phyloP scores from a whole-genome alignment of 208 protist genomes.

The Trypanosoma theileri region DNA sequence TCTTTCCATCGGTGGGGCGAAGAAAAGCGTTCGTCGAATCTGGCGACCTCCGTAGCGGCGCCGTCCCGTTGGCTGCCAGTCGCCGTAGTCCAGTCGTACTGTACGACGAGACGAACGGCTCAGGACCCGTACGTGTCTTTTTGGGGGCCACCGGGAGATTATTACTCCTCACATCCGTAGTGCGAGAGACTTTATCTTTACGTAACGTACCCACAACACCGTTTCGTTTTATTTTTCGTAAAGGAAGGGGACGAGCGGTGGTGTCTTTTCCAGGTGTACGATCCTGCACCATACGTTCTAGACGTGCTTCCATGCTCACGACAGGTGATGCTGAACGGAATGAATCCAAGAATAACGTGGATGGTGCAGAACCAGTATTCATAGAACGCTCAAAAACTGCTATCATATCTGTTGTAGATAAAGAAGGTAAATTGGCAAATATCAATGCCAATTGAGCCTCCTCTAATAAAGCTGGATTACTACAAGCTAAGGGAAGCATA shows the following conservation, averaged over 20 bases:
- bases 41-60: neutral
- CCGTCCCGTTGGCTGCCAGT: neutral
- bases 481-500: conserved; percentile 36
- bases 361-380: conserved; percentile 20
- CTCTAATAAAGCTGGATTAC: conserved; percentile 21
- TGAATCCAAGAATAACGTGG: conserved; percentile 10
- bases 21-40: neutral
- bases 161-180: neutral
- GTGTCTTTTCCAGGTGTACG: neutral
- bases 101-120: conserved; percentile 11
- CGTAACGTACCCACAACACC: neutral
- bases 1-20: conserved; percentile 5
- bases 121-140: neutral
- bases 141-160: neutral
- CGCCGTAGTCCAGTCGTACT: conserved; percentile 10
- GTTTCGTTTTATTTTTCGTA: neutral
- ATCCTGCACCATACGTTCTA: conserved; percentile 10
- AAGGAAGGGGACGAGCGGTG: neutral
- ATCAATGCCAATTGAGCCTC: conserved; percentile 48
- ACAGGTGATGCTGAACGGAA: neutral
- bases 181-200: neutral
- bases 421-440: conserved; percentile 60
- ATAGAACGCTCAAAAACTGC: conserved; percentile 52
- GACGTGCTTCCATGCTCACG: conserved; percentile 20
- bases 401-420: conserved; percentile 59